Evolutionary conservation across 805 yeast genomes (phyloP).

Genomic region (Saccharomycopsis fodiens): DNA sequence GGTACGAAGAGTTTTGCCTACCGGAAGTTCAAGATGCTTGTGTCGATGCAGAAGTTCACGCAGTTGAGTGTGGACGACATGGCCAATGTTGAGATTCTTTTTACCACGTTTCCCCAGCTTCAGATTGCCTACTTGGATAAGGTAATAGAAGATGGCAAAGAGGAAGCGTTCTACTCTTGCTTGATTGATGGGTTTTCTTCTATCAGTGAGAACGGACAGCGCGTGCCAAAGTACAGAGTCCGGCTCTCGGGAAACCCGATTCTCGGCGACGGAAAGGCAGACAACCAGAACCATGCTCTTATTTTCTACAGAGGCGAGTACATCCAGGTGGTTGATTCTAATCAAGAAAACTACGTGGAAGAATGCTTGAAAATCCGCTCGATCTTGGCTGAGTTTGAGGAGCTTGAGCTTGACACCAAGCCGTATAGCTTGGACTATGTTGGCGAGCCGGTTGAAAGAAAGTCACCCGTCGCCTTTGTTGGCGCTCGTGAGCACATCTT

Average conservation of each 20-base stretch:
- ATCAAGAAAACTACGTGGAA: conserved; percentile 79
- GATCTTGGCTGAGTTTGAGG: conserved; percentile 77
- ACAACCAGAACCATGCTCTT: conserved; percentile 75
- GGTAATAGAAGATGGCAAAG: conserved; percentile 86
- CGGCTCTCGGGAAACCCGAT: conserved; percentile 80
- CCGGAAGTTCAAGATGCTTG: conserved; percentile 73
- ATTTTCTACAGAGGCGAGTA: conserved; percentile 82
- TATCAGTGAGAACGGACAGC: conserved; percentile 60
- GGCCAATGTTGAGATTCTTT: conserved; percentile 72
- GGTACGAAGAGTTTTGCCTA: conserved; percentile 65
- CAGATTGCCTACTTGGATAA: conserved; percentile 93
- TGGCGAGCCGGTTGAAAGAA: conserved; percentile 40
- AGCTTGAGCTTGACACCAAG: conserved; percentile 67
- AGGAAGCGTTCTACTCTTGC: conserved; percentile 71
- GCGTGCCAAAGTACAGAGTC: conserved; percentile 70
- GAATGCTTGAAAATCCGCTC: conserved; percentile 80
- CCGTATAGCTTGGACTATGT: conserved; percentile 47
- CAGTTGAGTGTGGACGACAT: conserved; percentile 66
- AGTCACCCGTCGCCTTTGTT: conserved; percentile 76
- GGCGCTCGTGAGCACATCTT: conserved; percentile 86
- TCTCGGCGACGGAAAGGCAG: conserved; percentile 84
- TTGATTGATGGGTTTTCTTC: conserved; percentile 78
- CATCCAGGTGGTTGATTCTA: conserved; percentile 77
- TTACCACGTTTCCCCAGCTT: conserved; percentile 78
- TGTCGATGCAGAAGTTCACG: conserved; percentile 80